Evolutionary conservation across 108 stramenopile species (phyloP), one percentile per base, ranked within the genome.

Genomic region (Discostella pseudostelligera): DNA sequence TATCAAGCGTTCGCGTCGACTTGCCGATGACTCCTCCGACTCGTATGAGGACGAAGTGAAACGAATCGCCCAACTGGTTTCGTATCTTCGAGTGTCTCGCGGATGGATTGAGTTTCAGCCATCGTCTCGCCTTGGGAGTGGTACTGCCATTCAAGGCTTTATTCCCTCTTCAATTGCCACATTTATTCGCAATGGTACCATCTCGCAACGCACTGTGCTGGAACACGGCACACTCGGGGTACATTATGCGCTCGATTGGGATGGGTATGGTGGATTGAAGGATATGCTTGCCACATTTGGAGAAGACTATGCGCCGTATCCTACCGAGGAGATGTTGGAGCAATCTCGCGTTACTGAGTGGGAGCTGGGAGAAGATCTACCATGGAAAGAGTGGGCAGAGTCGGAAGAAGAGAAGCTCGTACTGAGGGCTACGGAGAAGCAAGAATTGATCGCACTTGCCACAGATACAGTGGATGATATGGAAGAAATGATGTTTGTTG

Each of bases 21-120:
- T 67, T 58, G 60, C 53, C 13, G 60, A 46, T 4, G 56, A 58
- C 26, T 37, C 59, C 12, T 21, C 47, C 13, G 74, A 62, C 36
- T 39, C 59, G 2, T 35, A 62, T 54, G 62, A 69, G 17, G 75
- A 69, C 17, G 55, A 59, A 43, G 48, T 39, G n/a, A 50, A 59
- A 14, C 36, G 59, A 16, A 70, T 65, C 39, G 59, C 37, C 24
- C 39, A 58, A 48, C 20, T 70, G n/a, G 69, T 59, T 46, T 43
- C 60, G 26, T 62, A 45, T 14, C 76, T 77, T 26, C 51, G 53
- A 49, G 9, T 32, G 20, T 35, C 44, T 29, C 68, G 69, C 21
- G 64, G 64, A 0, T 77, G 76, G 76, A 70, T 77, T 57, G 76
- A 77, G 46, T 77, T 77, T 47, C 76, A 70, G 36, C 76, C 76